Evolutionary conservation across 2,329 filamentous ascomycete species (phyloP), one percentile per base, ranked within the genome.

Genomic region (Pseudogymnoascus sp.): DNA sequence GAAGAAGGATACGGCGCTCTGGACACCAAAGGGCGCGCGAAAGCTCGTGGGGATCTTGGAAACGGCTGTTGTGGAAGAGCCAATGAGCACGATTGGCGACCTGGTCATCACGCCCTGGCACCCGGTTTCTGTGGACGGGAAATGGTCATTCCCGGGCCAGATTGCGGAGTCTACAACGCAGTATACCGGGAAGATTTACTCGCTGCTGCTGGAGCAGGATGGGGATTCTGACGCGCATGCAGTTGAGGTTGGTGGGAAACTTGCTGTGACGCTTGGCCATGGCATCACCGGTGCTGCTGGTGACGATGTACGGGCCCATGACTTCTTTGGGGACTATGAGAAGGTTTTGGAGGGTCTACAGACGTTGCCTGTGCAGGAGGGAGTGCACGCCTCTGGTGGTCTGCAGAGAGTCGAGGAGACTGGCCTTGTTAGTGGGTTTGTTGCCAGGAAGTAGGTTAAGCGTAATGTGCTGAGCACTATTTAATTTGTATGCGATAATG

Each of bases 81-180:
- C 67, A 1, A 74, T 86, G 67, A 81, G 78, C 62, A 73, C 73
- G 0, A 69, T 85, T 0, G 76, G 76, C 1, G 64, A 67, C 2
- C 67, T 63, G 1, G 68, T 80, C 6, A 77, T 86, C 28, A 86
- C 84, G 22, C 79, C 80, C 0, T 86, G 82, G 81, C 85, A 87
- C 67, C 84, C 84, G 1, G 70, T 87, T 2, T 76, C 72, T 0
- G 57, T 68, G 1, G 71, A 75, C 18, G 71, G 62, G 7, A 65
- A 60, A 2, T 85, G 81, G 81, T 65, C 62, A 0, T 84, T 83
- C 64, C 82, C 82, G 0, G 74, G 69, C 0, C 63, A 77, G 0
- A 65, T 77, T 1, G 69, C 74, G 0, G 30, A 60, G 0, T 59
- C 66, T 1, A 64, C 65, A 6, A 70, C 77, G 0, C 66, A 71